Evolutionary conservation across 768 basidiomycete species (phyloP).

Genomic region (Tricholoma terreum): DNA sequence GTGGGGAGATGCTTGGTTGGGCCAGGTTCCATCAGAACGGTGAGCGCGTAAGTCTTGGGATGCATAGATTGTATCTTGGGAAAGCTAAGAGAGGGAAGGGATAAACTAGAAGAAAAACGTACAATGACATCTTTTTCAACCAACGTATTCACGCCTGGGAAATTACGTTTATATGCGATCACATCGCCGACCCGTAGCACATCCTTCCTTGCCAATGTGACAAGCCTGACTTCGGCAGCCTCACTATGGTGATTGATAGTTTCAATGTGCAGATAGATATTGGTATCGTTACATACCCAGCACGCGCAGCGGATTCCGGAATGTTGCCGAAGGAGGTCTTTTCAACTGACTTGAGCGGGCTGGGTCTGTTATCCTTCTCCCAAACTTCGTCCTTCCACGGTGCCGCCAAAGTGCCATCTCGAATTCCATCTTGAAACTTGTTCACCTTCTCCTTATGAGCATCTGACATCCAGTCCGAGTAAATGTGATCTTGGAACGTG

Average conservation of each 20-base stretch:
- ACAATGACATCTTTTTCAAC: conserved; percentile 61
- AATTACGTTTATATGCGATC: conserved; percentile 50
- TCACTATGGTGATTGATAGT: conserved; percentile 22
- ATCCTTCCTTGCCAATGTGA: conserved; percentile 40
- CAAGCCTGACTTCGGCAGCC: conserved; percentile 43
- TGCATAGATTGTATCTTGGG: conserved; percentile 45
- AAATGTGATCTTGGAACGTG: conserved; percentile 62
- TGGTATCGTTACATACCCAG: conserved; percentile 28
- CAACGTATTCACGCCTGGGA: conserved; percentile 31
- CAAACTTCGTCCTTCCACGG: conserved; percentile 67
- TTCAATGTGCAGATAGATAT: neutral
- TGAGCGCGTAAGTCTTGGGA: conserved; percentile 38
- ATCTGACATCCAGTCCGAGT: conserved; percentile 47
- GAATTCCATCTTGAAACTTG: conserved; percentile 42
- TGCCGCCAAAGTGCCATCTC: conserved; percentile 45
- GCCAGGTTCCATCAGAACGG: conserved; percentile 41
- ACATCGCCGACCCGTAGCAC: conserved; percentile 53
- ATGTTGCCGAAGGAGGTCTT: conserved; percentile 4
- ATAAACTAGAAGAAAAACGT: conserved; percentile 12
- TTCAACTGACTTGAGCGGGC: conserved; percentile 9
- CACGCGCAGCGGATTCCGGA: conserved; percentile 15
- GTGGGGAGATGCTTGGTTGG: conserved; percentile 34
- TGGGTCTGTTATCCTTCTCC: conserved; percentile 40
- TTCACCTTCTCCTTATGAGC: conserved; percentile 39
- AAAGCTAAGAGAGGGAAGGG: neutral